Base-by-base conservation (phyloP, 352 stramenopile species). In the Pythium scleroteichum region DNA sequence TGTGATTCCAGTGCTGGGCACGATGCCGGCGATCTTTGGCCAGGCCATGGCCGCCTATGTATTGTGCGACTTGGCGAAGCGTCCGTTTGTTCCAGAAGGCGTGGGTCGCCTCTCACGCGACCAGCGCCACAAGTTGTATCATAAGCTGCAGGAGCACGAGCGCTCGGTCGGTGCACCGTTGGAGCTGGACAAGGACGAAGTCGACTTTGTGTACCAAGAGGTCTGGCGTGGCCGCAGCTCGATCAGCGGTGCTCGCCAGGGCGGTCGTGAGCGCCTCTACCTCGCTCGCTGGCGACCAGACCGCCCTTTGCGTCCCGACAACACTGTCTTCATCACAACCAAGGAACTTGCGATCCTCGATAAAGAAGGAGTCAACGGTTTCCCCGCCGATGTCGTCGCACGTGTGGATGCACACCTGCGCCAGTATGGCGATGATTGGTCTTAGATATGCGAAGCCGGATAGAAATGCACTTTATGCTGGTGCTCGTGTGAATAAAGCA, bases 21-120 rank as follows among this genome's bases (percentile, higher is more conserved):
- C 76, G 59, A 91, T 88, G 73, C 97, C 97, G 0, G 96, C 97
- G 32, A 96, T 99, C 54, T 98, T 99, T 73, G 96, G 97, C n/a
- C 95, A 99, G 70, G 87, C 95, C 20, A 96, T 99, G 78, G 97
- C 97, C 2, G 85, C 95, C 7, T 94, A 94, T 67, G 89, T 98
- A 39, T 71, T 99, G 20, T 98, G 94, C 59, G 88, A 98, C 42
- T 63, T 99, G 17, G 95, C 94, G 27, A 75, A 85, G 10, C 90
- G 98, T 44, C 91, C 91, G 39, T 96, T 99, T 67, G 75, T 62
- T 27, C 82, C 84, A 0, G 82, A 93, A 56, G 75, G 79, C 19
- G 68, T 91, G 5, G 78, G 74, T n/a, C 69, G 82, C 26, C 65
- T 94, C 44, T 87, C 83, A 26, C 81, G 81, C n/a, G 87, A 92